Conservation (phyloP, 768 basidiomycete genomes). For the Pulveroboletus sp. region DNA sequence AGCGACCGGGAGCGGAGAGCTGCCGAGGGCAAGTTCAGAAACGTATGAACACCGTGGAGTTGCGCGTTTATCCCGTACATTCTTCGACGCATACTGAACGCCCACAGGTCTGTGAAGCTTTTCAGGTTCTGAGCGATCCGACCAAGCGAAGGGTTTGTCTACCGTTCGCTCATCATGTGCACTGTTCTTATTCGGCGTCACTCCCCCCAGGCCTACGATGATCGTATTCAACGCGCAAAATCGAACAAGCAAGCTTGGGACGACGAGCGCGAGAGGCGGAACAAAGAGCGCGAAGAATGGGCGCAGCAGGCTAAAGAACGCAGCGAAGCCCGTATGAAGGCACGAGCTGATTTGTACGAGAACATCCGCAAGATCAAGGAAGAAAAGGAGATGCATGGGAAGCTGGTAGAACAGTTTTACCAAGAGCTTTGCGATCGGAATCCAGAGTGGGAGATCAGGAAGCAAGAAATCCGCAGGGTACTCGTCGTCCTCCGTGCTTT, state of each 20-base stretch:
- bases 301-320: conserved; percentile 45
- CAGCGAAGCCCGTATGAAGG: conserved; percentile 47
- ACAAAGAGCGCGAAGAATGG: conserved; percentile 53
- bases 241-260: conserved; percentile 25
- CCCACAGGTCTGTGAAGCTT: conserved; percentile 57
- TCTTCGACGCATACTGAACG: conserved; percentile 17
- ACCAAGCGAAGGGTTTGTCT: conserved; percentile 48
- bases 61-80: conserved; percentile 14
- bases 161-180: not conserved
- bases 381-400: conserved; percentile 36
- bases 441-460: conserved; percentile 60
- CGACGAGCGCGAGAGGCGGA: conserved; percentile 38
- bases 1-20: conserved; percentile 46
- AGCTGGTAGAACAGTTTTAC: conserved; percentile 50
- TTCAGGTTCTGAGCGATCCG: conserved; percentile 52
- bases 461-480: conserved; percentile 49
- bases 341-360: conserved; percentile 34
- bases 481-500: conserved; percentile 9
- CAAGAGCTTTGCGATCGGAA: conserved; percentile 49
- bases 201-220: conserved; percentile 42
- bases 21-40: conserved; percentile 56
- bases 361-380: conserved; percentile 38
- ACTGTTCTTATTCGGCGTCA: not conserved
- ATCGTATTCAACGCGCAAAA: conserved; percentile 31
- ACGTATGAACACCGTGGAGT: conserved; percentile 38